Evolutionary conservation across 441 rosid species (phyloP).

Genomic region (California macrophylla): DNA sequence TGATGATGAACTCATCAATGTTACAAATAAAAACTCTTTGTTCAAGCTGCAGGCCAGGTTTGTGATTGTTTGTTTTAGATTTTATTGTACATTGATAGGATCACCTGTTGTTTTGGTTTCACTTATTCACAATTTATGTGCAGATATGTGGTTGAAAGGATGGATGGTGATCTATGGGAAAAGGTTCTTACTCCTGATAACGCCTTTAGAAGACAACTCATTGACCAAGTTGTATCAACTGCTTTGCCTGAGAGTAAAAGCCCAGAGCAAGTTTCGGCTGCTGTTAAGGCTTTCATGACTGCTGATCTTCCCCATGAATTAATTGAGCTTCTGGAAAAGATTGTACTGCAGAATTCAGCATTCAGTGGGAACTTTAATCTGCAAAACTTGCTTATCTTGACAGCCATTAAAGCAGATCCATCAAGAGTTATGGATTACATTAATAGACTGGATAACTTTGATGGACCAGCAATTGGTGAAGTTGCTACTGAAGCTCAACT

Average conservation of each 20-base stretch:
- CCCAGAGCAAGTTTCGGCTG: conserved; percentile 98
- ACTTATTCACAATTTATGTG: conserved; percentile 15
- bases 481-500: conserved; percentile 92
- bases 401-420: conserved; percentile 97
- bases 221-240: conserved; percentile 98
- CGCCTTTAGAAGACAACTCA: conserved; percentile 87
- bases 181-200: conserved; percentile 57
- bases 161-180: conserved; percentile 35
- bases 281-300: conserved; percentile 99
- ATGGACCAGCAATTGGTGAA: conserved; percentile 99
- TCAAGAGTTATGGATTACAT: conserved; percentile 98
- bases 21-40: conserved; percentile 65
- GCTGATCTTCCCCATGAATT: conserved; percentile 98
- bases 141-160: conserved; percentile 98
- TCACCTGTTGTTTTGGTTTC: conserved; percentile 11
- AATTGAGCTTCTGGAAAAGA: conserved; percentile 98
- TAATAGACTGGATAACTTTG: conserved; percentile 94
- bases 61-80: conserved; percentile 18
- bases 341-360: conserved; percentile 98
- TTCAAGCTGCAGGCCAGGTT: conserved; percentile 91
- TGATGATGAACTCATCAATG: conserved; percentile 91
- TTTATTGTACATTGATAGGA: not conserved
- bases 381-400: conserved; percentile 89
- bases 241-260: conserved; percentile 99
- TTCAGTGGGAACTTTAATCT: conserved; percentile 98